Evolutionary conservation across 129 eudicot genomes (phyloP).

Genomic region (Saussurea involucrata): DNA sequence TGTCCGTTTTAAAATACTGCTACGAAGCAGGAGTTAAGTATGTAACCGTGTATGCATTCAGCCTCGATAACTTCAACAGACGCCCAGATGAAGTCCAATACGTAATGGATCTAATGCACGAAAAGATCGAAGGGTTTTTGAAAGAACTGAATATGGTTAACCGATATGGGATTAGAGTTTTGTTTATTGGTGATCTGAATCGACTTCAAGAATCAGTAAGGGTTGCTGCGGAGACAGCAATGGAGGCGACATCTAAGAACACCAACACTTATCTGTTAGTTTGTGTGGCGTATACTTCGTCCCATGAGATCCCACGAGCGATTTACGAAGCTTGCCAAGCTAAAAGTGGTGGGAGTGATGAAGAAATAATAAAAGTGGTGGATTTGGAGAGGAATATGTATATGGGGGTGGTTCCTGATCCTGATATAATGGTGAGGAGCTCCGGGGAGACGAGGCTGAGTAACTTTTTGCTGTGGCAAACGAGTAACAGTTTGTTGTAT

Average conservation of each 20-base stretch:
- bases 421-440: constrained; percentile 54
- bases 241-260: constrained; percentile 49
- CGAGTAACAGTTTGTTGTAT: constrained; percentile 34
- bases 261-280: constrained; percentile 34
- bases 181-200: constrained; percentile 58
- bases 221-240: constrained; percentile 50
- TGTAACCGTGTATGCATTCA: constrained; percentile 56
- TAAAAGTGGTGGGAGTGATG: not conserved
- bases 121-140: constrained; percentile 60
- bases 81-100: constrained; percentile 52
- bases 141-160: constrained; percentile 48
- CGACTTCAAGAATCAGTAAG: constrained; percentile 44
- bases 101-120: constrained; percentile 73
- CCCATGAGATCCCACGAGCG: constrained; percentile 55
- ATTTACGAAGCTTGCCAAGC: constrained; percentile 45
- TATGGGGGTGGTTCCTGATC: constrained; percentile 62
- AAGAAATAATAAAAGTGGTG: constrained; percentile 25
- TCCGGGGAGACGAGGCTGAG: constrained; percentile 76
- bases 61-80: constrained; percentile 64
- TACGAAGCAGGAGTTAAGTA: constrained; percentile 56
- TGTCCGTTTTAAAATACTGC: constrained; percentile 68
- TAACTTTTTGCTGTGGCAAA: constrained; percentile 68
- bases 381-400: constrained; percentile 68
- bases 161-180: constrained; percentile 48
- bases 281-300: constrained; percentile 64